These are phyloP conservation scores for Vaccinium macrocarpon DNA, from an alignment of 148 eudicot species.

Conservation along the genomic window DNA sequence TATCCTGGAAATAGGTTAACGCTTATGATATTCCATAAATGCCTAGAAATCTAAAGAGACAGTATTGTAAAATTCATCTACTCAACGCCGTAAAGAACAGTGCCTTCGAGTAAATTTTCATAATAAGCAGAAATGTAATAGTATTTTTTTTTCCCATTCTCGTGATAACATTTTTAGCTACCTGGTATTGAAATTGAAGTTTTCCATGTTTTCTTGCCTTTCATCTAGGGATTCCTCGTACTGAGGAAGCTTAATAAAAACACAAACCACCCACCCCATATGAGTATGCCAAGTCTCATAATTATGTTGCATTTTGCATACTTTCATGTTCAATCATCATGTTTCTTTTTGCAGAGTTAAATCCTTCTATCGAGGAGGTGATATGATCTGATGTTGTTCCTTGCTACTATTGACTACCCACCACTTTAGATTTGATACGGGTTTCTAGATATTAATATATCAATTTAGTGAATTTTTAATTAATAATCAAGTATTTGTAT, in stretches of 20 bases:
- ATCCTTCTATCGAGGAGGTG: conserved; percentile 74
- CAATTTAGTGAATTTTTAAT: background rate
- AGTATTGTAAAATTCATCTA: too few species aligned
- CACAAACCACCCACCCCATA: background rate
- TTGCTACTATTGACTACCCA: conserved; percentile 56
- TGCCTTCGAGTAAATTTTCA: too few species aligned
- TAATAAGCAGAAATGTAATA: background rate
- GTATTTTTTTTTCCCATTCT: background rate
- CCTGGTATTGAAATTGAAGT: background rate
- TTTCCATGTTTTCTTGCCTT: background rate
- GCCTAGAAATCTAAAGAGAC: too few species aligned
- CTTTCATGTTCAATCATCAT: background rate
- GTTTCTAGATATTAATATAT: background rate
- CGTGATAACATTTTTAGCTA: background rate
- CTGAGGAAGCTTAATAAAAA: background rate
- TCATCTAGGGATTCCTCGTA: too few species aligned
- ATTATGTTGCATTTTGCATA: background rate
- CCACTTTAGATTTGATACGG: conserved; percentile 56
- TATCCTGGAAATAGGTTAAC: too few species aligned
- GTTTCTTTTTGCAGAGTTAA: conserved; percentile 49
- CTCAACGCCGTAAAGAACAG: too few species aligned
- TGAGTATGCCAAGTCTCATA: background rate
- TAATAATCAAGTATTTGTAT: conserved; percentile 12
- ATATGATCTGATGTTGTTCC: conserved; percentile 79
- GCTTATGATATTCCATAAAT: too few species aligned